Evolutionary conservation across 768 basidiomycete species (phyloP).

Genomic region (Zangia roseola): DNA sequence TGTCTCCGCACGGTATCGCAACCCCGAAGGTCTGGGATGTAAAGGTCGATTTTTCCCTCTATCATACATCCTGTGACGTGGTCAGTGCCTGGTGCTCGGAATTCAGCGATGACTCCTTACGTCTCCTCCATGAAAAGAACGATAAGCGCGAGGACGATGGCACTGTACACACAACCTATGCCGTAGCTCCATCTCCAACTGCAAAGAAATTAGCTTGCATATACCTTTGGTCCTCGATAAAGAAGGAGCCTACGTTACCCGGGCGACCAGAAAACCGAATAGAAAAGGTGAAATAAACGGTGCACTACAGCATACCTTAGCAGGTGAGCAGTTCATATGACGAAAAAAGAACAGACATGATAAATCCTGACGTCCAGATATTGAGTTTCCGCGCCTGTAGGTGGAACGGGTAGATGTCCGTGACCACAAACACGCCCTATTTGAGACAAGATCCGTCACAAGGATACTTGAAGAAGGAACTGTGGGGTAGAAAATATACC

Average conservation of each 20-base stretch:
- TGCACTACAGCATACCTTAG: slow-evolving; percentile 31
- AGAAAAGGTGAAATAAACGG: slow-evolving; percentile 30
- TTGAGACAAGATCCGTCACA: not conserved
- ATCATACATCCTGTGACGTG: slow-evolving; percentile 44
- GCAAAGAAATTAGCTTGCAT: not conserved
- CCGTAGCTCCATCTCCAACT: slow-evolving; percentile 56
- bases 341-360: slow-evolving; percentile 46
- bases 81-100: not conserved
- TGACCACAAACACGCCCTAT: slow-evolving; percentile 45
- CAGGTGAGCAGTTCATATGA: slow-evolving; percentile 25
- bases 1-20: slow-evolving; percentile 44
- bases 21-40: slow-evolving; percentile 24
- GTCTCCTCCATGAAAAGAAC: slow-evolving; percentile 50
- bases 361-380: slow-evolving; percentile 53
- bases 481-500: slow-evolving; percentile 22
- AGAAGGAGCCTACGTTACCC: slow-evolving; percentile 22
- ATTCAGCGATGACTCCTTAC: slow-evolving; percentile 27
- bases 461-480: not conserved
- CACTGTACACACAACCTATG: slow-evolving; percentile 49
- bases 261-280: slow-evolving; percentile 30
- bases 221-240: too few species aligned
- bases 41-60: slow-evolving; percentile 38
- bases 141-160: slow-evolving; percentile 44
- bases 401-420: slow-evolving; percentile 55
- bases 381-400: slow-evolving; percentile 51